These are phyloP conservation scores for Yamadazyma pseudoaaseri DNA, from an alignment of 1,139 yeast genomes.

Conservation along the genomic window DNA sequence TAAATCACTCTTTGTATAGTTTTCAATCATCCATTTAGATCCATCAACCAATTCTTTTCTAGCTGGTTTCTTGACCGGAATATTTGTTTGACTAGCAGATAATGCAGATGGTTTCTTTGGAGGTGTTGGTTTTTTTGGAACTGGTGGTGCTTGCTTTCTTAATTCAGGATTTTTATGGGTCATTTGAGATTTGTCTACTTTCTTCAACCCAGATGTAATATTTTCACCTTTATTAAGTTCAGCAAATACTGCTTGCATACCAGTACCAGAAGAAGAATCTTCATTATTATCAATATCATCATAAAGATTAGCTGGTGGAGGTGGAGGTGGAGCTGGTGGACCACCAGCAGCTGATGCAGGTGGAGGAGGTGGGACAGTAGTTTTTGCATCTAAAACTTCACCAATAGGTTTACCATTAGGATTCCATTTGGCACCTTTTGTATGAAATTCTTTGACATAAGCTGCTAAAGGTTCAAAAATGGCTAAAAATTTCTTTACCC, in stretches of 20 bases:
- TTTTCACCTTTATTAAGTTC: conserved; percentile 82
- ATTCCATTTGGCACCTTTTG: conserved; percentile 84
- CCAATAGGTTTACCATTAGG: conserved; percentile 47
- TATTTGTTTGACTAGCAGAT: conserved; percentile 33
- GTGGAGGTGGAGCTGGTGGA: conserved; percentile 20
- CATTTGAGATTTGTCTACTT: conserved; percentile 92
- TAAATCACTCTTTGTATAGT: conserved; percentile 54
- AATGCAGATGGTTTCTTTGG: conserved; percentile 77
- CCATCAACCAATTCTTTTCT: conserved; percentile 79
- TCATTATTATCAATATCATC: conserved; percentile 26
- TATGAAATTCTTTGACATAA: conserved; percentile 74
- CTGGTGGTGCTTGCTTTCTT: conserved; percentile 46
- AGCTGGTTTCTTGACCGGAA: conserved; percentile 55
- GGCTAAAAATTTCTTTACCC: conserved; percentile 70
- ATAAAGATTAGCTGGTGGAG: conserved; percentile 63
- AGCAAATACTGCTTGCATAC: conserved; percentile 88
- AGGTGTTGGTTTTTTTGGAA: conserved; percentile 53
- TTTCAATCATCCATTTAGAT: conserved; percentile 82
- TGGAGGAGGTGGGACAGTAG: conserved; percentile 43
- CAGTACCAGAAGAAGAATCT: conserved; percentile 40
- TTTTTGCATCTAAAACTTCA: conserved; percentile 25
- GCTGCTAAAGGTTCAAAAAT: conserved; percentile 68
- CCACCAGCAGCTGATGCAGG: conserved; percentile 63
- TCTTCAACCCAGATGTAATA: conserved; percentile 82
- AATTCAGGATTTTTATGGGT: conserved; percentile 90